These are phyloP conservation scores for Cryptococcus sp. DNA, from an alignment of 1,284 basidiomycete genomes.

Conservation along the genomic window DNA sequence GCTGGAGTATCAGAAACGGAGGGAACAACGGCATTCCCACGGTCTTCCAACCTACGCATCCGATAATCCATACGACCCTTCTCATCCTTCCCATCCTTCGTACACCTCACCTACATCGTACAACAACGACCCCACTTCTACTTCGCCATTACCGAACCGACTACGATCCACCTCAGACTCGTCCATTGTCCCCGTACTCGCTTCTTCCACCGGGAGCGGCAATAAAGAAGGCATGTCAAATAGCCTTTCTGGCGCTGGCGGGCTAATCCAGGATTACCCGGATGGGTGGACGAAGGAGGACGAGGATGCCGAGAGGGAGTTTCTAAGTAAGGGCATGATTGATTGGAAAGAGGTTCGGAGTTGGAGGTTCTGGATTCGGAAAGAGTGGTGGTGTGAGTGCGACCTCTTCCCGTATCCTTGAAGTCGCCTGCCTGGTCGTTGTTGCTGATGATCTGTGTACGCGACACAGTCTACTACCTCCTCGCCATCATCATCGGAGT, in stretches of 20 bases:
- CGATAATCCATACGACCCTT: no score
- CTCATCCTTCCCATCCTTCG: no score
- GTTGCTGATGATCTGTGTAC: neutral
- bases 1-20: no score
- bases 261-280: constrained; percentile 23
- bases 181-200: no score
- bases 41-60: no score
- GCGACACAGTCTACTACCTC: constrained; percentile 59
- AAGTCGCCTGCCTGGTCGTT: neutral
- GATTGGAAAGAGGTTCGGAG: constrained; percentile 56
- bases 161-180: no score
- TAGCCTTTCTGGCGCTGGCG: neutral
- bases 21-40: no score
- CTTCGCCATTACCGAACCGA: no score
- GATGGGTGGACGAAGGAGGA: constrained; percentile 49
- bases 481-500: constrained; percentile 49
- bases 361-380: constrained; percentile 60
- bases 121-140: no score
- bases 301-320: constrained; percentile 47
- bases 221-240: no score
- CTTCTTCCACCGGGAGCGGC: no score
- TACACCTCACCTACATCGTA: no score
- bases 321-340: constrained; percentile 53
- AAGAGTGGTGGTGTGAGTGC: constrained; percentile 59
- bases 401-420: neutral